These are phyloP conservation scores for Symbiodinium natans DNA, from an alignment of 73 alveolate species.

Conservation along the genomic window DNA sequence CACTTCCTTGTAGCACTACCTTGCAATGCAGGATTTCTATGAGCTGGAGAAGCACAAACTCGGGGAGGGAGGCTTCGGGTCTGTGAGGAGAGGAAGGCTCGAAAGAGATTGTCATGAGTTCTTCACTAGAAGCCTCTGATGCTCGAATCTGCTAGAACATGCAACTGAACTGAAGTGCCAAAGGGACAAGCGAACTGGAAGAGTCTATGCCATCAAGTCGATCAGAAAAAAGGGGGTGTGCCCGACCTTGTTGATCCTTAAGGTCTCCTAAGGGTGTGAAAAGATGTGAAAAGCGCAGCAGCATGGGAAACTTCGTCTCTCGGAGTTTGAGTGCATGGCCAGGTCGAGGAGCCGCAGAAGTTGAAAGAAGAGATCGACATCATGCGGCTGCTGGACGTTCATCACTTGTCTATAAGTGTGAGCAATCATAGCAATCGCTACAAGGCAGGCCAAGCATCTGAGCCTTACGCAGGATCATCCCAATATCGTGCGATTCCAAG, in stretches of 20 bases:
- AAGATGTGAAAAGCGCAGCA: no score
- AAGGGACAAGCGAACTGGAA: constrained; percentile 88
- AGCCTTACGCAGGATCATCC: constrained; percentile 59
- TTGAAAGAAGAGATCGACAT: constrained; percentile 92
- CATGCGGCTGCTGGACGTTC: constrained; percentile 72
- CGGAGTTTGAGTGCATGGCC: no score
- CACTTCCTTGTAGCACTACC: background rate
- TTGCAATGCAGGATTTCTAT: constrained; percentile 30
- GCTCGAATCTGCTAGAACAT: no score
- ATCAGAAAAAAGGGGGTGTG: constrained; percentile 73
- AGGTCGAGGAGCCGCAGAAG: constrained; percentile 87
- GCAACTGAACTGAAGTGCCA: no score
- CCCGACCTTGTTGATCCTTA: background rate
- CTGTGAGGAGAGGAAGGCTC: constrained; percentile 79
- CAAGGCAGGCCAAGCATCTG: background rate
- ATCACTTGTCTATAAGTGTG: background rate
- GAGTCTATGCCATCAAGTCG: constrained; percentile 80
- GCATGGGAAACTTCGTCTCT: no score
- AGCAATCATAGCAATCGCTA: background rate
- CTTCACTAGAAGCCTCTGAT: no score
- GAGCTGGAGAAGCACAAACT: constrained; percentile 85
- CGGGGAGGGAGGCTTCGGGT: constrained; percentile 83
- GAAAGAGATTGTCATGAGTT: background rate
- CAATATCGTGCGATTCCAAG: constrained; percentile 84
- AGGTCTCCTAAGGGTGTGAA: no score